A percentile compares a stretch with the other conserved stretches of the same genome.
Conservation (phyloP, 1,139 yeast genomes). For the Dujonia santamariae region DNA sequence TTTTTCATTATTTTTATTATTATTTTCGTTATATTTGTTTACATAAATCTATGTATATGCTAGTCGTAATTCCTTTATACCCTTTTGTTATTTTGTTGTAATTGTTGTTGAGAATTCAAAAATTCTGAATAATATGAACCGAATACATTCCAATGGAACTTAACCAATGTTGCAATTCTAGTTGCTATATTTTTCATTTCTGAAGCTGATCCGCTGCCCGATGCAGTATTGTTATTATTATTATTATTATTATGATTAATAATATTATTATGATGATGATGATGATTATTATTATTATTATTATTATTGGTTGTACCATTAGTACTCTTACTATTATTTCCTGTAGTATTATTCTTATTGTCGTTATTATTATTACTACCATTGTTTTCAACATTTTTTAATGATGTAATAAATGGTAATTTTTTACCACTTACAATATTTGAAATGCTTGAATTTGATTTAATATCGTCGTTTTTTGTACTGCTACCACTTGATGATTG, state of each 20-base stretch:
- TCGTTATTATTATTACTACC: neutral
- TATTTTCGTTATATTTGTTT: neutral
- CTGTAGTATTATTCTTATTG: neutral
- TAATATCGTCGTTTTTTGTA: neutral
- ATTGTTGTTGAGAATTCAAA: slow-evolving; percentile 8
- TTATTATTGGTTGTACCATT: slow-evolving; percentile 2
- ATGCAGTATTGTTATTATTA: slow-evolving; percentile 6
- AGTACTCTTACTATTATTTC: slow-evolving; percentile 2
- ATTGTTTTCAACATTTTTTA: neutral
- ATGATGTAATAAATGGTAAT: slow-evolving; percentile 1
- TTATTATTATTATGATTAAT: no score
- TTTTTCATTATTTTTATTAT: neutral
- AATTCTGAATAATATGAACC: slow-evolving; percentile 47
- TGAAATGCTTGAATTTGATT: neutral
- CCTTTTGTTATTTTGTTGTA: slow-evolving; percentile 1
- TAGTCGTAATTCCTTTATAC: slow-evolving; percentile 2
- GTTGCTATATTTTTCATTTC: slow-evolving; percentile 50
- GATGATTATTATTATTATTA: no score
- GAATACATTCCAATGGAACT: slow-evolving; percentile 76
- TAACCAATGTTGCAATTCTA: slow-evolving; percentile 55
- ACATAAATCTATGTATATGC: neutral
- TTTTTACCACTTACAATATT: slow-evolving; percentile 6
- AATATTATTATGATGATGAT: no score
- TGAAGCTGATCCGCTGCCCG: slow-evolving; percentile 13
- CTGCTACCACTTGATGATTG: slow-evolving; percentile 8